Percentiles rank a stretch among this genome's conserved stretches.
Evolutionary conservation across 2,329 filamentous ascomycete genomes (phyloP).

Genomic region (Lecanosticta acicola): DNA sequence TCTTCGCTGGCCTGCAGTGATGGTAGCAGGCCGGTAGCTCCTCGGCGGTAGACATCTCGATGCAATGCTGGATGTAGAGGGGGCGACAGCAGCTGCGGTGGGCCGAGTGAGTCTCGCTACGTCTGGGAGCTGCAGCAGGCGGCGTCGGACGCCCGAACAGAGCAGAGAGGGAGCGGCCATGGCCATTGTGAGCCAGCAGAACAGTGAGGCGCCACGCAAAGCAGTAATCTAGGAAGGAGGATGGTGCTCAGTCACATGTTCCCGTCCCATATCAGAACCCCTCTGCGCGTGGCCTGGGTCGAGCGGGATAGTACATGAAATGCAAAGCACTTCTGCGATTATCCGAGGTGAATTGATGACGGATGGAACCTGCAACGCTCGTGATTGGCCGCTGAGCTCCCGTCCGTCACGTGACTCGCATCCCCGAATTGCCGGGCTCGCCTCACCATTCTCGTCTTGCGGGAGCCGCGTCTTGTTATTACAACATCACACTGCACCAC

Average conservation of each 20-base stretch:
- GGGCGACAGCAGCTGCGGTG: neutral
- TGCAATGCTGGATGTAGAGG: slow-evolving; percentile 11
- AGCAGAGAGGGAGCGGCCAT: slow-evolving; percentile 22
- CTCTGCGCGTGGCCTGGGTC: too few relatives aligned
- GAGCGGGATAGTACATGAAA: too few relatives aligned
- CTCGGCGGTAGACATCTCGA: slow-evolving; percentile 19
- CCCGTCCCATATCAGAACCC: neutral
- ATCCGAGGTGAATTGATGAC: too few relatives aligned
- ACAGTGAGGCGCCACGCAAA: slow-evolving; percentile 9
- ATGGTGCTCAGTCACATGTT: neutral
- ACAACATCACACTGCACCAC: too few relatives aligned
- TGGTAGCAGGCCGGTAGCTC: slow-evolving; percentile 29
- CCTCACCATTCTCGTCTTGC: too few relatives aligned
- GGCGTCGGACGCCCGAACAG: slow-evolving; percentile 18
- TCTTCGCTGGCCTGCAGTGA: slow-evolving; percentile 30
- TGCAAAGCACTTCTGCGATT: too few relatives aligned
- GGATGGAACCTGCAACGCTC: too few relatives aligned
- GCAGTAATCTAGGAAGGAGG: neutral
- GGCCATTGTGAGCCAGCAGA: slow-evolving; percentile 6
- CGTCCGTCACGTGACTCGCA: too few relatives aligned
- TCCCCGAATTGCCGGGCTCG: too few relatives aligned
- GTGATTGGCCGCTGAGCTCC: too few relatives aligned
- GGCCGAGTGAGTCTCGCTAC: slow-evolving; percentile 8
- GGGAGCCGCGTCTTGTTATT: too few relatives aligned
- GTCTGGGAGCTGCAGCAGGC: slow-evolving; percentile 14